These are phyloP conservation scores for Mycena rebaudengoi DNA, from an alignment of 768 basidiomycete species.

Conservation along the genomic window DNA sequence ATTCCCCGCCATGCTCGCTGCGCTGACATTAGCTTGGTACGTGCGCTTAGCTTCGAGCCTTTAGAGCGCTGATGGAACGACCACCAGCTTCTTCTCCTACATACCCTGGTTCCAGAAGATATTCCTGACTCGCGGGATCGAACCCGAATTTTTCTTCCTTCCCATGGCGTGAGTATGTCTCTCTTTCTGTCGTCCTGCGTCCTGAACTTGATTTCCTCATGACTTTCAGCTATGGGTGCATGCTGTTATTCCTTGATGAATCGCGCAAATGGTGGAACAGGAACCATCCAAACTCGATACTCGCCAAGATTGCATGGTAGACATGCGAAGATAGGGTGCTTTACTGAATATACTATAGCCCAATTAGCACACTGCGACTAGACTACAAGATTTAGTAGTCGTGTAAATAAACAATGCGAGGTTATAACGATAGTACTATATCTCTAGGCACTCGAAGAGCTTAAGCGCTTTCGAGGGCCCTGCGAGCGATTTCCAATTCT, in stretches of 20 bases:
- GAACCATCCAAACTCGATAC: slow-evolving; percentile 19
- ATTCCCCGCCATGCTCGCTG: slow-evolving; percentile 54
- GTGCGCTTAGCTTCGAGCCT: slow-evolving; percentile 36
- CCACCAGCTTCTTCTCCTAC: slow-evolving; percentile 48
- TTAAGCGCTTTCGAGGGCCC: no score
- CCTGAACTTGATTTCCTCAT: not conserved
- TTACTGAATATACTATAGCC: not conserved
- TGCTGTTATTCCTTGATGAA: slow-evolving; percentile 26
- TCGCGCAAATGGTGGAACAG: slow-evolving; percentile 30
- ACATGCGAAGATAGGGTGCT: not conserved
- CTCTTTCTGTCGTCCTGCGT: not conserved
- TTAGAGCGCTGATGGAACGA: not conserved
- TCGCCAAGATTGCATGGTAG: slow-evolving; percentile 30
- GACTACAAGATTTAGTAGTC: not conserved
- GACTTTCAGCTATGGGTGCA: slow-evolving; percentile 9
- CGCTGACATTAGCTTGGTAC: slow-evolving; percentile 54
- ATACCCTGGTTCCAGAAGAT: slow-evolving; percentile 56
- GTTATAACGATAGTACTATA: no score
- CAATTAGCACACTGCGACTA: no score
- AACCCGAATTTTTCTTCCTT: slow-evolving; percentile 57
- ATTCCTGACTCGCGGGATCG: slow-evolving; percentile 58
- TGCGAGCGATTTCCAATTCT: not conserved
- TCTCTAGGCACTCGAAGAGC: not conserved
- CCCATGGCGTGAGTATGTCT: slow-evolving; percentile 50
- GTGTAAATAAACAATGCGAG: no score